Percentiles rank a stretch among this genome's conserved stretches.
These are phyloP conservation scores for Sphaerulina vaccinii DNA, from an alignment of 2,329 filamentous ascomycete genomes.

Conservation along the genomic window DNA sequence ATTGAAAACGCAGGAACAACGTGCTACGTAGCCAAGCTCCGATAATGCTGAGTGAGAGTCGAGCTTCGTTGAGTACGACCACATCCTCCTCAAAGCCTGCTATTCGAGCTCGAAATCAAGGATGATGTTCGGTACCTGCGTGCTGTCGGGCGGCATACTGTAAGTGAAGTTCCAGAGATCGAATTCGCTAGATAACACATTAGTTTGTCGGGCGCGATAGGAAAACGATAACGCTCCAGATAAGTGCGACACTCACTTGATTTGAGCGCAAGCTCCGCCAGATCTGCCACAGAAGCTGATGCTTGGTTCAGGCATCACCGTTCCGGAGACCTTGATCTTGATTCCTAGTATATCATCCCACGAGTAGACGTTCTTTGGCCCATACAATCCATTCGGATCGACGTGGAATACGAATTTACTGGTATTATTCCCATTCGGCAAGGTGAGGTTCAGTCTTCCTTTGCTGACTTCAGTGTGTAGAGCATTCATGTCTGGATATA, in stretches of 20 bases:
- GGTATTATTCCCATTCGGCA: constrained; percentile 51
- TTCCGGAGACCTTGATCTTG: constrained; percentile 15
- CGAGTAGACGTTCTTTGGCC: constrained; percentile 15
- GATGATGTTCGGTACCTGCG: constrained; percentile 16
- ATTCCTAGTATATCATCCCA: constrained; percentile 19
- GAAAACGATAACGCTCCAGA: neutral
- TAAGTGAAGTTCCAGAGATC: constrained; percentile 25
- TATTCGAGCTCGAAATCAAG: constrained; percentile 18
- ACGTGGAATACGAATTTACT: constrained; percentile 21
- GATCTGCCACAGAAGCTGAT: constrained; percentile 20
- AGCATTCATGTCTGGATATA: constrained; percentile 32
- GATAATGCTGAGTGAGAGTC: neutral
- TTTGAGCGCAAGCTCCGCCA: constrained; percentile 20
- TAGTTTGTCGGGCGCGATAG: neutral
- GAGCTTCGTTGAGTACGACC: too few relatives aligned
- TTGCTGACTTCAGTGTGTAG: constrained; percentile 17
- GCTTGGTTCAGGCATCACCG: constrained; percentile 12
- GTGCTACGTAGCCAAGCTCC: too few relatives aligned
- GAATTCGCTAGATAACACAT: constrained; percentile 16
- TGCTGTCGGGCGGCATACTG: constrained; percentile 19
- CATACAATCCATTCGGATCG: constrained; percentile 18
- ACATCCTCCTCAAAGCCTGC: neutral
- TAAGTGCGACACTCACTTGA: constrained; percentile 20
- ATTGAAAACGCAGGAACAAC: too few relatives aligned
- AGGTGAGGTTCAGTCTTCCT: constrained; percentile 49